Evolutionary conservation across 257 asterid genomes (phyloP), one percentile per base, ranked within the genome.

Genomic region (Capsicum pubescens): DNA sequence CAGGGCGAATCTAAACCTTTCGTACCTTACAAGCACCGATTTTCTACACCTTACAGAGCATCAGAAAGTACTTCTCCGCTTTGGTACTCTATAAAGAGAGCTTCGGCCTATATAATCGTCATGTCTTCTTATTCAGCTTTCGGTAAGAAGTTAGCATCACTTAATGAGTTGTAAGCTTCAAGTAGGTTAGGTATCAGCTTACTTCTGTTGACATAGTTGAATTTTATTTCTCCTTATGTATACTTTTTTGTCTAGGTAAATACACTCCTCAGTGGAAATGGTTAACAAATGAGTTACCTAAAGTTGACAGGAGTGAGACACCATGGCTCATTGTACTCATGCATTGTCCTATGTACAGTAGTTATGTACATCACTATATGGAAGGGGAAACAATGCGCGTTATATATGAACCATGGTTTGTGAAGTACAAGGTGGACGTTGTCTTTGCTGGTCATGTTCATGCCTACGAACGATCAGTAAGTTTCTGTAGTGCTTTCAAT

Each of bases 351-450:
- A 78, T 90, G 85, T 92, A 92, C 48, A 90, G 89, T 87, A 92
- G 94, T 82, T 90, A 92, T 12, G 87, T 83, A 6, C 86, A 86
- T 87, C 96, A 92, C 84, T 92, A 86, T 61, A 92, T 92, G 96
- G 96, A 92, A 90, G 96, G 94, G 78, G 96, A 92, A 86, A 80
- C 89, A 9, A 92, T 91, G 94, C 86, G 94, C 52, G 96, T 92
- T 19, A 69, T 90, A 82, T 92, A 90, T 67, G 96, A 92, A 59
- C 82, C 89, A 2, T 91, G 87, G 92, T 86, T 91, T 39, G 94
- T 91, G 32, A 7, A 88, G 80, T 90, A 90, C 90, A 89, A 87
- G 87, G 94, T 91, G 12, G 94, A 92, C 60, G 92, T 87, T 9
- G 92, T 91, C 83, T 91, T 92, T 17, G 93, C 96, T 12, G 94